Conservation (phyloP, 371 early-diverging fungal genomes). For the Mortierella sp. region DNA sequence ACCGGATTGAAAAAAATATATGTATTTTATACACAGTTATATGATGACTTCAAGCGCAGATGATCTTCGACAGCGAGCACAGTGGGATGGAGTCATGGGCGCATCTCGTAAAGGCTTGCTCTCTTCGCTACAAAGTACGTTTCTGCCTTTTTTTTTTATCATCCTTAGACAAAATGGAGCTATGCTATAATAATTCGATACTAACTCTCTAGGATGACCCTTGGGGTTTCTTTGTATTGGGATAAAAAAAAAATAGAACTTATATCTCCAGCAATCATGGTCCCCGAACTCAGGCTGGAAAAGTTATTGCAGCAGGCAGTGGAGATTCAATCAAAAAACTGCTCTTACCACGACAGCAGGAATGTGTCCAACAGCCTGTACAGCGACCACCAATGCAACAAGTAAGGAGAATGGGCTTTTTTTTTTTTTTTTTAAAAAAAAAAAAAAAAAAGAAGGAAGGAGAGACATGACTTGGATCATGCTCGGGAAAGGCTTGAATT, state of each 20-base stretch:
- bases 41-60: slow-evolving; percentile 74
- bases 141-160: background rate
- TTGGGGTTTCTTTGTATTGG: no score
- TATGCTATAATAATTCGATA: no score
- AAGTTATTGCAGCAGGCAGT: slow-evolving; percentile 85
- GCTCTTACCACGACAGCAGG: slow-evolving; percentile 84
- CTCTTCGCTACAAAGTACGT: slow-evolving; percentile 70
- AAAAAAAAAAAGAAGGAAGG: no score
- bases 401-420: slow-evolving; percentile 58
- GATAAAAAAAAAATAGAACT: slow-evolving; percentile 66
- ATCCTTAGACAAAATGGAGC: no score
- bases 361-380: slow-evolving; percentile 70
- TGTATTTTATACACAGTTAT: slow-evolving; percentile 46
- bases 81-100: slow-evolving; percentile 85
- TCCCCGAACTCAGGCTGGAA: slow-evolving; percentile 85
- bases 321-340: slow-evolving; percentile 76
- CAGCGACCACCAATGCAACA: slow-evolving; percentile 78
- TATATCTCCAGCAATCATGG: slow-evolving; percentile 86
- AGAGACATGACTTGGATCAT: no score
- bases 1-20: background rate
- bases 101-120: slow-evolving; percentile 75
- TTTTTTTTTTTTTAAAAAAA: no score
- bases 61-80: slow-evolving; percentile 68
- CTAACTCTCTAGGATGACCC: background rate
- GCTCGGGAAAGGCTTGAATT: no score